A percentile compares a stretch with the other conserved stretches of the same genome.
phyloP scores from a whole-genome alignment of 2,329 filamentous ascomycete species.

The Pestalotiopsis sp. region DNA sequence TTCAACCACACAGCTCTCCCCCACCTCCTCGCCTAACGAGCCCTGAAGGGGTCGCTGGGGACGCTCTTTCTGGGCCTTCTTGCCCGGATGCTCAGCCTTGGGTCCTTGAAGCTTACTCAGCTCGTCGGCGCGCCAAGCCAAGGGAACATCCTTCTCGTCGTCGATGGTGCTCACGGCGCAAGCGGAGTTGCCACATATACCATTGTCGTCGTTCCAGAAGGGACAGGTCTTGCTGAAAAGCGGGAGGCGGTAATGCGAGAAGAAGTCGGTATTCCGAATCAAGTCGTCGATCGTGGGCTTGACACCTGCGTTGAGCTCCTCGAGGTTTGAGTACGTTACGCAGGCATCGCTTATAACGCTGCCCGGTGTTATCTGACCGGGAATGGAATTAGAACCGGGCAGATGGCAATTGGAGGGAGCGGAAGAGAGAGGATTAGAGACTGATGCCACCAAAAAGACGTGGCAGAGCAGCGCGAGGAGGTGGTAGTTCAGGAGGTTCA shows the following conservation, averaged over 20 bases:
- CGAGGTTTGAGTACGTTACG: conserved; percentile 89
- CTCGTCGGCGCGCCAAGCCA: conserved; percentile 89
- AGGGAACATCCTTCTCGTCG: conserved; percentile 90
- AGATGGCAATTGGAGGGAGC: conserved; percentile 19
- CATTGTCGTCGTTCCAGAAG: conserved; percentile 92
- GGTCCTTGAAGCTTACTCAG: conserved; percentile 91
- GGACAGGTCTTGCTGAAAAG: conserved; percentile 93
- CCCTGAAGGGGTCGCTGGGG: conserved; percentile 78
- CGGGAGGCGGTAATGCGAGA: conserved; percentile 95
- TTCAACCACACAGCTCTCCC: conserved; percentile 95
- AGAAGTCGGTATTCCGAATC: conserved; percentile 91
- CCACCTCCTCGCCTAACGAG: conserved; percentile 80
- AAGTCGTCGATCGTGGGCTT: conserved; percentile 79
- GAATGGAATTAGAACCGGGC: conserved; percentile 40
- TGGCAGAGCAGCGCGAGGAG: conserved; percentile 23
- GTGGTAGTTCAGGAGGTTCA: conserved; percentile 17
- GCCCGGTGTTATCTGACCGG: conserved; percentile 77
- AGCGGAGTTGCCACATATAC: conserved; percentile 95
- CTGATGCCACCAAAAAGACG: conserved; percentile 15
- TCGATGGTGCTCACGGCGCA: conserved; percentile 95
- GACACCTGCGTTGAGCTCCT: conserved; percentile 77
- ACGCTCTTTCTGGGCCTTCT: conserved; percentile 70
- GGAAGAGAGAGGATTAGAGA: background rate
- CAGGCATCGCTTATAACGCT: conserved; percentile 93
- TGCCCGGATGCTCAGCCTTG: conserved; percentile 84